Conservation (phyloP, 140 eudicot species). For the Erigeron philadelphicus region DNA sequence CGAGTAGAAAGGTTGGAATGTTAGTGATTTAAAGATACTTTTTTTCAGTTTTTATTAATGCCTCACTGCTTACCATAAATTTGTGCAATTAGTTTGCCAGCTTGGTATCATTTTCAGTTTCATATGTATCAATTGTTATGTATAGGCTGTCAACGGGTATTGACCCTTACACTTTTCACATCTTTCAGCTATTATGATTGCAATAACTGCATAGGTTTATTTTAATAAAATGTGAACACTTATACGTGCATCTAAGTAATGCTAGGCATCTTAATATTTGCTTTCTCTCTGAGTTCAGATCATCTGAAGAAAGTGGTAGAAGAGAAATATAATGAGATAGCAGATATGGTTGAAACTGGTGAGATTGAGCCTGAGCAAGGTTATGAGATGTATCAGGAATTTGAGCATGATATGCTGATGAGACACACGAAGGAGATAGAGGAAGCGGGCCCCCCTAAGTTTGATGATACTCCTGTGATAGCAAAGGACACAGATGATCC, state of each 20-base stretch:
- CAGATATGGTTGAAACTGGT: slow-evolving; percentile 58
- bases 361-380: slow-evolving; percentile 72
- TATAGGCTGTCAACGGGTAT: too few species aligned
- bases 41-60: too few species aligned
- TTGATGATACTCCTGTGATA: slow-evolving; percentile 33
- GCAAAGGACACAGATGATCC: slow-evolving; percentile 59
- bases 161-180: too few species aligned
- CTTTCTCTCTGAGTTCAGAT: slow-evolving; percentile 35
- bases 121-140: too few species aligned
- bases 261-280: background rate
- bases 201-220: too few species aligned
- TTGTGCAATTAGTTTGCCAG: too few species aligned
- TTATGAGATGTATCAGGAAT: slow-evolving; percentile 47
- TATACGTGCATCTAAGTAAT: background rate
- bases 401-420: slow-evolving; percentile 44
- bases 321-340: slow-evolving; percentile 64
- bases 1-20: too few species aligned
- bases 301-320: slow-evolving; percentile 63
- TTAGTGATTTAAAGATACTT: too few species aligned
- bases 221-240: too few species aligned
- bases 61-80: too few species aligned
- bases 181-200: too few species aligned
- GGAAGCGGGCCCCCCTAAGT: slow-evolving; percentile 49
- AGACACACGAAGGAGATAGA: slow-evolving; percentile 55
- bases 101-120: too few species aligned